These are phyloP conservation scores for Lactarius evosmus DNA, from an alignment of 768 basidiomycete genomes.

Conservation along the genomic window DNA sequence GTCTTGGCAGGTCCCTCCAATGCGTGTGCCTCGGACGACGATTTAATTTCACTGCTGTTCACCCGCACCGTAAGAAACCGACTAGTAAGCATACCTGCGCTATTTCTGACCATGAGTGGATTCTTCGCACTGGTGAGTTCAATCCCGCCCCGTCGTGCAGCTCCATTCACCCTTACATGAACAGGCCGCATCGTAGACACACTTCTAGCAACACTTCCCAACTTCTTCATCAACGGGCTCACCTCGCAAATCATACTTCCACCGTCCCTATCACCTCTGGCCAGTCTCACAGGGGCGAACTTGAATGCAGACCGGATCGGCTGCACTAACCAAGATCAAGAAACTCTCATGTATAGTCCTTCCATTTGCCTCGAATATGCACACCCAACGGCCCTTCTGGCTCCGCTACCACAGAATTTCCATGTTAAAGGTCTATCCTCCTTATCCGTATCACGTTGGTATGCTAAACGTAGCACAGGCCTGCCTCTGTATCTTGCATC, in stretches of 20 bases:
- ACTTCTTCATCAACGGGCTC: slow-evolving; percentile 68
- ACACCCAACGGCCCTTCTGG: slow-evolving; percentile 60
- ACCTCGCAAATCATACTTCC: slow-evolving; percentile 44
- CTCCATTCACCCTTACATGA: neutral
- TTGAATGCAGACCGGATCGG: slow-evolving; percentile 31
- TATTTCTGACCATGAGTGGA: slow-evolving; percentile 72
- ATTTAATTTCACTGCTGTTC: neutral
- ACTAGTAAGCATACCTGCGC: neutral
- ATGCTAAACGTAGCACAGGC: slow-evolving; percentile 40
- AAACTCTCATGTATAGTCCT: slow-evolving; percentile 56
- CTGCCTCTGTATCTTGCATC: slow-evolving; percentile 69
- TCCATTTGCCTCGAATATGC: slow-evolving; percentile 63
- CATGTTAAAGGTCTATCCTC: slow-evolving; percentile 60
- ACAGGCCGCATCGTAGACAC: slow-evolving; percentile 69
- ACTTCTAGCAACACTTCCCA: slow-evolving; percentile 64
- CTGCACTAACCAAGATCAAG: slow-evolving; percentile 42
- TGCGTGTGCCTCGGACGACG: neutral
- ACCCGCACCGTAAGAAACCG: neutral
- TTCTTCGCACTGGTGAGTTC: slow-evolving; percentile 63
- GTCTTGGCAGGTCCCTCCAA: neutral
- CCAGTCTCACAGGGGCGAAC: slow-evolving; percentile 29
- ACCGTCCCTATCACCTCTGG: slow-evolving; percentile 25
- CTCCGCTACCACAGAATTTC: slow-evolving; percentile 66
- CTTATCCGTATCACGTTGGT: neutral
- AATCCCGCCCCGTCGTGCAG: neutral